Evolutionary conservation across 805 yeast genomes (phyloP).

Genomic region (Komagataella populi): DNA sequence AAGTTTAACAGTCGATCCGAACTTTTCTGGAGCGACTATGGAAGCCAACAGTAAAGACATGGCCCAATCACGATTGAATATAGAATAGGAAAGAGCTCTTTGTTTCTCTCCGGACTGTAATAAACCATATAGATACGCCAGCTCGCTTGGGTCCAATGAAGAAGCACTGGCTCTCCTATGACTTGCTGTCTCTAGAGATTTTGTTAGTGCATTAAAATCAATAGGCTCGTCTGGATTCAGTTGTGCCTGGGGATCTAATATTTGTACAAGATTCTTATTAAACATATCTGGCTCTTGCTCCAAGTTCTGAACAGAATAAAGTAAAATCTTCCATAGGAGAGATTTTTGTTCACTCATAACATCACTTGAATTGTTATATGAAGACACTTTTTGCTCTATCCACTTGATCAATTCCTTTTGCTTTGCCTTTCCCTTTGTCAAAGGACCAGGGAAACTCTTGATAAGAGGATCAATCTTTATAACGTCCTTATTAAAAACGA

Average conservation of each 20-base stretch:
- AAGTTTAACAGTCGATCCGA: constrained; percentile 29
- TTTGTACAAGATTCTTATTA: constrained; percentile 17
- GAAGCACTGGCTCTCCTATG: constrained; percentile 12
- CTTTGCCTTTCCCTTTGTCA: constrained; percentile 40
- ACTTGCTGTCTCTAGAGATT: constrained; percentile 3
- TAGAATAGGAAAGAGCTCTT: constrained; percentile 49
- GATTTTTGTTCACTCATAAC: constrained; percentile 9
- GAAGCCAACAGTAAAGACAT: constrained; percentile 63
- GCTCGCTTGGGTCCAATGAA: constrained; percentile 9
- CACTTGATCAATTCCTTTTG: constrained; percentile 61
- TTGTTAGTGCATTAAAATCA: constrained; percentile 9
- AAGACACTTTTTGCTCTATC: constrained; percentile 26
- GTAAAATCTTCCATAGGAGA: constrained; percentile 15
- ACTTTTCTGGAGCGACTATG: constrained; percentile 42
- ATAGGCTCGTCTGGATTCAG: constrained; percentile 7
- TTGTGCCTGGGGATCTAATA: constrained; percentile 29
- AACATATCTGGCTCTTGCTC: constrained; percentile 17
- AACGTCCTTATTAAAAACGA: constrained; percentile 19
- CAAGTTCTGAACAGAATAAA: constrained; percentile 10
- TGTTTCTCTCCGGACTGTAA: constrained; percentile 52
- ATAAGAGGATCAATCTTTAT: constrained; percentile 33
- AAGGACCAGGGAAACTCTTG: constrained; percentile 55
- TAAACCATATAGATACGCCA: constrained; percentile 19
- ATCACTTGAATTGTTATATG: constrained; percentile 6
- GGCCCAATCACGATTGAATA: constrained; percentile 60